A percentile compares a stretch with the other conserved stretches of the same genome.
These are phyloP conservation scores for Didymella keratinophila DNA, from an alignment of 2,329 filamentous ascomycete species.

Conservation along the genomic window DNA sequence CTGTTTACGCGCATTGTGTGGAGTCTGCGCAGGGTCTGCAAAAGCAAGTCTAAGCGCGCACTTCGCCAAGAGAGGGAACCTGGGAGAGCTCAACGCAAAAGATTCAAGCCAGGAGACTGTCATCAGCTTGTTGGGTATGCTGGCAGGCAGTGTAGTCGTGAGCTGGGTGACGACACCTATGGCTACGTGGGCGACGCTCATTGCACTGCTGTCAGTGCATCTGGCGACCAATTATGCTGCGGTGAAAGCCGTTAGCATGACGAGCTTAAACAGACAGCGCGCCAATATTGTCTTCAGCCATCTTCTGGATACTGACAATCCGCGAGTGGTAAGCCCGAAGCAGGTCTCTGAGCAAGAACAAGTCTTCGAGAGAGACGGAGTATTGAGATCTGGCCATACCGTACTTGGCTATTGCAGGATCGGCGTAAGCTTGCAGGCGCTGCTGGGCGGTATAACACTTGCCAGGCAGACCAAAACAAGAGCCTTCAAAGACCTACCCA, in stretches of 20 bases:
- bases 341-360: slow-evolving; percentile 68
- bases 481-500: slow-evolving; percentile 32
- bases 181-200: slow-evolving; percentile 77
- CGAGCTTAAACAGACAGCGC: slow-evolving; percentile 83
- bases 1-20: slow-evolving; percentile 75
- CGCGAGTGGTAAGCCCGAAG: slow-evolving; percentile 65
- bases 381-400: slow-evolving; percentile 62
- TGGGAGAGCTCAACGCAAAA: slow-evolving; percentile 94
- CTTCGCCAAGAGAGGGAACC: slow-evolving; percentile 85
- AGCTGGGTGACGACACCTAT: slow-evolving; percentile 73
- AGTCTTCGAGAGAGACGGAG: slow-evolving; percentile 69
- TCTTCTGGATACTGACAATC: slow-evolving; percentile 40
- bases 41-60: slow-evolving; percentile 93
- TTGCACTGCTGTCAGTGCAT: slow-evolving; percentile 76
- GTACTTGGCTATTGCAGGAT: slow-evolving; percentile 63
- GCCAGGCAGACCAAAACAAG: slow-evolving; percentile 35
- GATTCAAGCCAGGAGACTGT: slow-evolving; percentile 96
- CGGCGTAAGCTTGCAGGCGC: slow-evolving; percentile 56
- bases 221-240: slow-evolving; percentile 86
- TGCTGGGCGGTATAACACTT: slow-evolving; percentile 42
- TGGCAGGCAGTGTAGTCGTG: slow-evolving; percentile 82
- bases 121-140: slow-evolving; percentile 86
- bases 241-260: slow-evolving; percentile 83
- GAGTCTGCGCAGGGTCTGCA: slow-evolving; percentile 86
- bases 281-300: slow-evolving; percentile 78